phyloP scores from a whole-genome alignment of 2,329 filamentous ascomycete genomes.

The Trichoderma simmonsii region DNA sequence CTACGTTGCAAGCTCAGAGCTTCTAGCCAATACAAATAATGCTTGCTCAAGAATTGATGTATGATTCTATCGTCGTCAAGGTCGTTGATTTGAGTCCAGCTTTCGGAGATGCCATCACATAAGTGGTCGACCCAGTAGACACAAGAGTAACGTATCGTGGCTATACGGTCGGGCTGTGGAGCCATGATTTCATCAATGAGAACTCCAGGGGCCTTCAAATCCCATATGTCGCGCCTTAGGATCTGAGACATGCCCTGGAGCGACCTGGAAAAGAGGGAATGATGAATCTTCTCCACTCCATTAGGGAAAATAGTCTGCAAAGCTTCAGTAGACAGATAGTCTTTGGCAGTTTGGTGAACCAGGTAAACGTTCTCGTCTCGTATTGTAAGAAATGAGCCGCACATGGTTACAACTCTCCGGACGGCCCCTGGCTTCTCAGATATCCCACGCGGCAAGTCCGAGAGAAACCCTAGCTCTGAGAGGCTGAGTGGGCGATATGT shows the following conservation, averaged over 20 bases:
- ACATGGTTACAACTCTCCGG: neutral
- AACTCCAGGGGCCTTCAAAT: neutral
- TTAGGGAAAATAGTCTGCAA: neutral
- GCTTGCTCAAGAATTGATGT: neutral
- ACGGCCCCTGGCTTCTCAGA: neutral
- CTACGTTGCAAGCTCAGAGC: slow-evolving; percentile 35
- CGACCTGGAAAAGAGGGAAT: neutral
- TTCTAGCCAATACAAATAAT: slow-evolving; percentile 41
- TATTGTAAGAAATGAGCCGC: neutral
- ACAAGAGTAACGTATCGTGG: neutral
- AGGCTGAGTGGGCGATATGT: neutral
- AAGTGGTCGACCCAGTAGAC: neutral
- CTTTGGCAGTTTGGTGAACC: neutral
- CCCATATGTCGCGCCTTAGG: neutral
- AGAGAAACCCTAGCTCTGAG: neutral
- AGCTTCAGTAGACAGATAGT: neutral
- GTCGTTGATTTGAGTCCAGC: neutral
- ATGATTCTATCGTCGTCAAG: neutral
- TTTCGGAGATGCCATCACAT: neutral
- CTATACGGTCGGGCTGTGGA: neutral
- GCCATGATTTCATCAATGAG: neutral
- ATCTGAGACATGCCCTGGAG: neutral
- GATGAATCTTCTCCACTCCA: neutral
- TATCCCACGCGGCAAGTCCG: neutral
- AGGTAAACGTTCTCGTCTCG: neutral